These are phyloP conservation scores for Stentor coeruleus DNA, from an alignment of 73 alveolate species.

Conservation along the genomic window DNA sequence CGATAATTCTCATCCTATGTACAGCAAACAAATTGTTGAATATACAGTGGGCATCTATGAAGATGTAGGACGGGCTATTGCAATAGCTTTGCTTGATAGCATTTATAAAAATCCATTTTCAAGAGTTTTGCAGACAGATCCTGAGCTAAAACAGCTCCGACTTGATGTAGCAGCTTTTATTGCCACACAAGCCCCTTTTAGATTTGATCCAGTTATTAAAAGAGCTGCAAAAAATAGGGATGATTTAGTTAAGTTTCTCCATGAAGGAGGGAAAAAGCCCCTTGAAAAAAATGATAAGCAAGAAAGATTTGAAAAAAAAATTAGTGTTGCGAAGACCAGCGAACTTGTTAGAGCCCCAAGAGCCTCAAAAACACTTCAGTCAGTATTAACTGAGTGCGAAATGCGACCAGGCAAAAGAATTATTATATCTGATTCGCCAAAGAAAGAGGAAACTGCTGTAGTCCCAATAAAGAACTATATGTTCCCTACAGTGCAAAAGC, in stretches of 20 bases:
- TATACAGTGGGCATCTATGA: slow-evolving; percentile 57
- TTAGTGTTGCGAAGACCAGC: neutral
- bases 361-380: neutral
- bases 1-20: slow-evolving; percentile 7
- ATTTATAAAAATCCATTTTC: neutral
- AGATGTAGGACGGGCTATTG: slow-evolving; percentile 62
- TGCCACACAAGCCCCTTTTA: neutral
- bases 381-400: neutral
- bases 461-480: neutral
- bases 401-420: neutral
- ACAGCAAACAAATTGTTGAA: slow-evolving; percentile 33
- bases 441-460: neutral
- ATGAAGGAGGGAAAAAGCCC: neutral
- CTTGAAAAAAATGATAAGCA: neutral
- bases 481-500: neutral
- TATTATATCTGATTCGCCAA: neutral
- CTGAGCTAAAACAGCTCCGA: slow-evolving; percentile 14
- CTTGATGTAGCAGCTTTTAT: slow-evolving; percentile 18
- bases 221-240: slow-evolving; percentile 4
- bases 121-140: slow-evolving; percentile 18
- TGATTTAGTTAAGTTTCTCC: neutral
- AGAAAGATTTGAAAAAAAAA: neutral
- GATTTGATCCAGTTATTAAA: slow-evolving; percentile 15
- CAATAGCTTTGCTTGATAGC: slow-evolving; percentile 9
- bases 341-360: slow-evolving; percentile 6